phyloP scores from a whole-genome alignment of 2,329 filamentous ascomycete species.

The Falciphora oryzae region DNA sequence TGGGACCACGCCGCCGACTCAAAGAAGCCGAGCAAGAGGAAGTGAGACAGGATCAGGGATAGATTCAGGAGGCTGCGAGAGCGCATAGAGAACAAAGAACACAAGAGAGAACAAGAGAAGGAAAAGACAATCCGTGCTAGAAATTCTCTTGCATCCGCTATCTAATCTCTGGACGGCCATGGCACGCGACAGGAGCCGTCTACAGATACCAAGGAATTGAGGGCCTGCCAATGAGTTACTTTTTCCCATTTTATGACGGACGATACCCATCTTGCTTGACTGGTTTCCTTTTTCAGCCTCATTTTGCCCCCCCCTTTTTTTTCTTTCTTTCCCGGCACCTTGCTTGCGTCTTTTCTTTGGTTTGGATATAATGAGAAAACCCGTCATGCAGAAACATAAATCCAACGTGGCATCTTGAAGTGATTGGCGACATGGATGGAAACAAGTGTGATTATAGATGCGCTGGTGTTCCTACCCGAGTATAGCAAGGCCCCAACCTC shows the following conservation, averaged over 20 bases:
- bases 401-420: no score
- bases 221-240: not conserved
- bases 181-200: not conserved
- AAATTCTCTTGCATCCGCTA: no score
- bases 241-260: not conserved
- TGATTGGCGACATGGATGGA: no score
- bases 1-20: conserved; percentile 45
- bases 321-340: not conserved
- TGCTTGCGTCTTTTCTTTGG: no score
- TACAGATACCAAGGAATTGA: not conserved
- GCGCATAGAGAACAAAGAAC: not conserved
- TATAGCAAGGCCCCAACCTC: no score
- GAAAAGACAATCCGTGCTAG: not conserved
- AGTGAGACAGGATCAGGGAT: not conserved
- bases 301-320: not conserved
- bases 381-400: no score
- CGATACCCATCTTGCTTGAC: not conserved
- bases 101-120: not conserved
- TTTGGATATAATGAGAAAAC: no score
- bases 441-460: no score
- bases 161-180: not conserved
- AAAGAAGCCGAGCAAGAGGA: conserved; percentile 23
- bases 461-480: no score
- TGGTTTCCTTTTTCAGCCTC: not conserved
- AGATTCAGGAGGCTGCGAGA: not conserved